Conservation (phyloP, 164 flowering plant species). For the Magnolia changhungtana region DNA sequence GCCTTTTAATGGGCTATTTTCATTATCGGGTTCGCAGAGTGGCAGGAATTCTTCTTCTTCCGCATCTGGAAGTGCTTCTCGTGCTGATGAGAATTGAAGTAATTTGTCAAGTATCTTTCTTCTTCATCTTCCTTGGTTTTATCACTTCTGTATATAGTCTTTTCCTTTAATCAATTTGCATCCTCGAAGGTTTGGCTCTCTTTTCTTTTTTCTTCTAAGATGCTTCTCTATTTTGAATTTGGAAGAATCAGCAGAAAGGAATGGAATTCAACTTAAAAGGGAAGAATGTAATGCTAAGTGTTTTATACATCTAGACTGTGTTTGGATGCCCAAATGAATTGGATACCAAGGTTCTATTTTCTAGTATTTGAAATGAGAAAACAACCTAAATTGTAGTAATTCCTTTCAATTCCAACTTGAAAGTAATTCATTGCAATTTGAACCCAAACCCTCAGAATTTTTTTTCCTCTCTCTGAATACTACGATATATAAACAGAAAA, state of each 20-base stretch:
- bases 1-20: slow-evolving; percentile 57
- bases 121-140: background rate
- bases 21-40: slow-evolving; percentile 40
- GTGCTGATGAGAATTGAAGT: slow-evolving; percentile 33
- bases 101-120: background rate
- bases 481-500: no score
- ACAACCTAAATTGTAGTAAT: background rate
- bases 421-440: background rate
- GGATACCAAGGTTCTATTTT: background rate
- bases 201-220: background rate
- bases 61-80: slow-evolving; percentile 26
- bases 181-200: background rate
- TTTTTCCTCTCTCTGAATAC: no score
- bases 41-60: slow-evolving; percentile 33
- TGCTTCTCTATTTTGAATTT: background rate
- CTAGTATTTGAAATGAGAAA: background rate
- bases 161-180: background rate
- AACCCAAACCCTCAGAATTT: no score
- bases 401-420: background rate
- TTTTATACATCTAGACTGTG: background rate
- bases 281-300: no score
- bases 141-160: background rate
- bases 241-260: background rate
- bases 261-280: background rate
- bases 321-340: background rate